phyloP scores from a whole-genome alignment of 768 basidiomycete genomes.

The Amanita rubescens region DNA sequence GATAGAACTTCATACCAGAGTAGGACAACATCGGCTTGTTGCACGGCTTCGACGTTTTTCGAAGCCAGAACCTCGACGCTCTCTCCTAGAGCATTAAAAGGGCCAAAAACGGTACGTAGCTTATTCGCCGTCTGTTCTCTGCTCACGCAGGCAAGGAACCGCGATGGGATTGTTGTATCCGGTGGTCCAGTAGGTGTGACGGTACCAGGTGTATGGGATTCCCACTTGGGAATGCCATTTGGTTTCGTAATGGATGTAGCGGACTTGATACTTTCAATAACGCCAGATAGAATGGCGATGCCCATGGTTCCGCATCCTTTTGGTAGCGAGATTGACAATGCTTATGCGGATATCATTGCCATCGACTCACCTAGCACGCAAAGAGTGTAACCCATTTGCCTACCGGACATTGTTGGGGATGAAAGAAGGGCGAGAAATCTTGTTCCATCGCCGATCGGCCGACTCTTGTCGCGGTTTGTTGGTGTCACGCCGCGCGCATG shows the following conservation, averaged over 20 bases:
- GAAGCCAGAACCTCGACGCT: slow-evolving; percentile 65
- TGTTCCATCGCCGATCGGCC: neutral
- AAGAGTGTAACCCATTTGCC: slow-evolving; percentile 82
- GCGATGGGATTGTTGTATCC: slow-evolving; percentile 67
- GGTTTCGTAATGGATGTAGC: slow-evolving; percentile 18
- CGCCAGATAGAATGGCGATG: slow-evolving; percentile 88
- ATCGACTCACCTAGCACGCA: slow-evolving; percentile 65
- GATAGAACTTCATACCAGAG: slow-evolving; percentile 56
- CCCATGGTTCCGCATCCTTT: slow-evolving; percentile 99
- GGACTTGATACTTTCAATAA: slow-evolving; percentile 72
- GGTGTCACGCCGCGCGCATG: too few relatives aligned
- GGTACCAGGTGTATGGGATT: slow-evolving; percentile 65
- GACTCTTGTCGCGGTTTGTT: too few relatives aligned
- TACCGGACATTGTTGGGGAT: too few relatives aligned
- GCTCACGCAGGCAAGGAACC: slow-evolving; percentile 85
- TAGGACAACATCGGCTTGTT: slow-evolving; percentile 76
- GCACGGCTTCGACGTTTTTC: slow-evolving; percentile 65
- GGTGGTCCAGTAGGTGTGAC: slow-evolving; percentile 54
- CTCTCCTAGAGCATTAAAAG: slow-evolving; percentile 51
- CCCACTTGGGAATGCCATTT: slow-evolving; percentile 43
- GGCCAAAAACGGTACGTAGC: slow-evolving; percentile 53
- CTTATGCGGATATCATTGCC: slow-evolving; percentile 6
- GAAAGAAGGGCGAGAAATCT: too few relatives aligned
- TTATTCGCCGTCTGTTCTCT: slow-evolving; percentile 67
- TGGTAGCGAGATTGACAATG: slow-evolving; percentile 14